phyloP scores from a whole-genome alignment of 257 asterid genomes.

The Capsicum pubescens region DNA sequence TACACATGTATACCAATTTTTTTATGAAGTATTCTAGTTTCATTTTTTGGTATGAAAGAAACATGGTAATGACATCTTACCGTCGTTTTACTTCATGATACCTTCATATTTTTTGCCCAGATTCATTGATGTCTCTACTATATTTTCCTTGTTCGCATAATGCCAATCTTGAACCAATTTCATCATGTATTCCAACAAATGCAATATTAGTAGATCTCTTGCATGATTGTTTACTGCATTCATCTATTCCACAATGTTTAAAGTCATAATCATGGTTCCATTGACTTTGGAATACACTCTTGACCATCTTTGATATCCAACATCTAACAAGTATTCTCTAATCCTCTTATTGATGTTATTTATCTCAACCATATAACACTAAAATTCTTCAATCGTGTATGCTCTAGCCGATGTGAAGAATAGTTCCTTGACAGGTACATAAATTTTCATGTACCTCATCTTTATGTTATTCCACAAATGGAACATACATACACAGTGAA shows the following conservation, averaged over 20 bases:
- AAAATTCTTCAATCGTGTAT: conserved; percentile 22
- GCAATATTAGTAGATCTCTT: background rate
- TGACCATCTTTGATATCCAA: conserved; percentile 1
- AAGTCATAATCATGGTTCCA: background rate
- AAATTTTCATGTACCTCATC: background rate
- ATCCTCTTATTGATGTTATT: background rate
- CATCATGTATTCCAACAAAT: conserved; percentile 18
- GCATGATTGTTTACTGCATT: background rate
- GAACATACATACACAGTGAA: background rate
- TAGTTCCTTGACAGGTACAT: background rate
- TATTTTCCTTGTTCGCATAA: background rate
- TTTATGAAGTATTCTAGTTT: background rate
- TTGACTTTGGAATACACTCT: conserved; percentile 15
- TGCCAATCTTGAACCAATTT: conserved; percentile 14
- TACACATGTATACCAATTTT: background rate
- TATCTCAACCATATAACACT: conserved; percentile 16
- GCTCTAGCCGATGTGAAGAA: background rate
- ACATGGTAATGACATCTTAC: conserved; percentile 18
- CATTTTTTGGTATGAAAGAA: background rate
- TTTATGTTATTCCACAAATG: conserved; percentile 19
- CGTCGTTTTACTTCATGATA: background rate
- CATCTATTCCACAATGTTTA: conserved; percentile 7
- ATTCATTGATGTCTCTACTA: background rate
- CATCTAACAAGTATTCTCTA: background rate
- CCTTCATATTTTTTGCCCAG: background rate